Evolutionary conservation across 2,329 filamentous ascomycete species (phyloP), one percentile per base, ranked within the genome.

Genomic region (Fusarium tjaetaba): DNA sequence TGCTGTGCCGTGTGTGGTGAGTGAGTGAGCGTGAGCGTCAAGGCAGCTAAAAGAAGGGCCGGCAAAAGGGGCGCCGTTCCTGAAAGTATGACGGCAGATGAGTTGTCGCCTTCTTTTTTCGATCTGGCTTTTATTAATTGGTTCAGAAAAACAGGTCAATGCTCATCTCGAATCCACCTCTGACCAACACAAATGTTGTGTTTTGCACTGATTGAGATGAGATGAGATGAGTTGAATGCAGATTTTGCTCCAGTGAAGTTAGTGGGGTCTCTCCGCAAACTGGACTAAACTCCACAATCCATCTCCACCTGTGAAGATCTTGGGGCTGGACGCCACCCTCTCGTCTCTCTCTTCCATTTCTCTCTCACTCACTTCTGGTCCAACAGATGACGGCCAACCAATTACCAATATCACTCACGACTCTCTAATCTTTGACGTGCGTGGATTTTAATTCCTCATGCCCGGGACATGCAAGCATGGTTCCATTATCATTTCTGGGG

Each of bases 221-320:
- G 49, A 38, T 38, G 49, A 53, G 49, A 1, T 52, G 32, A 36
- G 24, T 38, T 53, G 32, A 38, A 36, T 38, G 34, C 34, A 38
- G 24, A 20, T 24, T 53, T 32, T 24, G 46, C 28, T 5, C 28
- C 48, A 34, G 28, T 51, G 22, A 6, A 51, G 30, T 51, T 51
- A 51, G 34, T 28, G 39, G 59, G 58, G 58, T 53, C 67, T 63
- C 57, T 42, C 66, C 67, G 53, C 66, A 68, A 70, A 70, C 67
- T 55, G 63, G 15, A 36, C 45, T 59, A 63, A 68, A 70, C 67
- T 58, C 66, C 51, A 45, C 51, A 30, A n/a, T 36, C 20, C 24
- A 22, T 42, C 41, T 32, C 48, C 59, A 58, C 59, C 32, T 57
- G 15, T 36, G 39, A 45, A 62, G 59, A 62, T 62, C 59, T 58